phyloP scores from a whole-genome alignment of 805 yeast genomes.

The Danielozyma ontarioensis region DNA sequence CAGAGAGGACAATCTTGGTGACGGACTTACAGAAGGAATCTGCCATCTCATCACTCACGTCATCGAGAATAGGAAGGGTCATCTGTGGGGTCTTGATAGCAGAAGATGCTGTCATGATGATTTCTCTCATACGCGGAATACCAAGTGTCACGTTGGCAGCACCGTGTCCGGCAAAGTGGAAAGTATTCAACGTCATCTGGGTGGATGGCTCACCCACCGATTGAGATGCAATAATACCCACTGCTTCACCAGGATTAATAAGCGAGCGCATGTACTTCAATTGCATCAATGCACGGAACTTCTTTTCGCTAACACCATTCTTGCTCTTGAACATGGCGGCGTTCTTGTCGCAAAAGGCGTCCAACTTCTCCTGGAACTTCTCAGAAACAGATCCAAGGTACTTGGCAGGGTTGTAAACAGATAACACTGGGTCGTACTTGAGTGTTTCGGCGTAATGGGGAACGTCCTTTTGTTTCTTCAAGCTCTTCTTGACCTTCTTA shows the following conservation, averaged over 20 bases:
- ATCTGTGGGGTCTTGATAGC: slow-evolving; percentile 97
- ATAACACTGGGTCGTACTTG: slow-evolving; percentile 84
- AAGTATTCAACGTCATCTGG: slow-evolving; percentile 95
- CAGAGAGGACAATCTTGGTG: slow-evolving; percentile 78
- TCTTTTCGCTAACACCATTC: slow-evolving; percentile 62
- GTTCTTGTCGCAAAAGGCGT: slow-evolving; percentile 56
- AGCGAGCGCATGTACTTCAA: slow-evolving; percentile 95
- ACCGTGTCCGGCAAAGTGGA: slow-evolving; percentile 99
- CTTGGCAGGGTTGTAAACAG: slow-evolving; percentile 82
- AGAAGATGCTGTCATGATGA: slow-evolving; percentile 97
- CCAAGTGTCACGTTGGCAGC: slow-evolving; percentile 99
- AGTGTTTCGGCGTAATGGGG: slow-evolving; percentile 58
- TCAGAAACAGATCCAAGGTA: slow-evolving; percentile 93
- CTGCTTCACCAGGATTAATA: slow-evolving; percentile 95
- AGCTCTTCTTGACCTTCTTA: slow-evolving; percentile 73
- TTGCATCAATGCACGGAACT: slow-evolving; percentile 95
- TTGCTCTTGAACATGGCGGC: slow-evolving; percentile 44
- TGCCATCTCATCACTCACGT: slow-evolving; percentile 81
- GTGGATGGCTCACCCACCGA: slow-evolving; percentile 99
- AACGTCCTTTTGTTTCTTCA: slow-evolving; percentile 56
- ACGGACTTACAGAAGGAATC: slow-evolving; percentile 90
- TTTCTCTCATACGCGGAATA: slow-evolving; percentile 99
- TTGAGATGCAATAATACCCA: slow-evolving; percentile 97
- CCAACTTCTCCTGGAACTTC: slow-evolving; percentile 76
- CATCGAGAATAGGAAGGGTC: slow-evolving; percentile 80